These are phyloP conservation scores for Arachis stenosperma DNA, from an alignment of 306 rosid species.

Conservation along the genomic window DNA sequence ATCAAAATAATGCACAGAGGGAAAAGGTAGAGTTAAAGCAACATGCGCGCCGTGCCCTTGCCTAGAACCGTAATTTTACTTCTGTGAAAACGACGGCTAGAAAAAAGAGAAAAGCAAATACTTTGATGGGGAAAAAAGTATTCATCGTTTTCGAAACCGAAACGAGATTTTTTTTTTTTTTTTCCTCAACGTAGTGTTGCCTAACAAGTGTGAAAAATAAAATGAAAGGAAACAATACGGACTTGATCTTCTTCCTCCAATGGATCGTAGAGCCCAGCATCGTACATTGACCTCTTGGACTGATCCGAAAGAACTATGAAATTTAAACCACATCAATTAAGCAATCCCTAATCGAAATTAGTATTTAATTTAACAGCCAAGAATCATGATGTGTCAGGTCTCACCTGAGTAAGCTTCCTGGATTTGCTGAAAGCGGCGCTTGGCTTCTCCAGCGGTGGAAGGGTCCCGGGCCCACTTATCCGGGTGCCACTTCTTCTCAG, in stretches of 20 bases:
- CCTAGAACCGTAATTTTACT: neutral
- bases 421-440: slow-evolving; percentile 85
- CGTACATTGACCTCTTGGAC: slow-evolving; percentile 87
- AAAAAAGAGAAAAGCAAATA: neutral
- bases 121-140: slow-evolving; percentile 33
- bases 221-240: slow-evolving; percentile 37
- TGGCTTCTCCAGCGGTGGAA: slow-evolving; percentile 71
- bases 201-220: neutral
- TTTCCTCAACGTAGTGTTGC: slow-evolving; percentile 23
- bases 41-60: neutral
- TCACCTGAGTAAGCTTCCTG: slow-evolving; percentile 95
- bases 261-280: slow-evolving; percentile 85
- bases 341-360: neutral
- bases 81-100: neutral
- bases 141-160: neutral
- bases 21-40: too few relatives aligned
- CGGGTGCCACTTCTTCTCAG: slow-evolving; percentile 92
- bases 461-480: slow-evolving; percentile 71
- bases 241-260: slow-evolving; percentile 83
- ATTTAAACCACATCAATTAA: slow-evolving; percentile 5
- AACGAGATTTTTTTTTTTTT: slow-evolving; percentile 39
- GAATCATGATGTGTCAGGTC: neutral
- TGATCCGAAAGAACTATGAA: slow-evolving; percentile 84
- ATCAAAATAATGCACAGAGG: neutral
- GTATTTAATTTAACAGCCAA: neutral